These are phyloP conservation scores for Eruca vesicaria DNA, from an alignment of 441 rosid species.

Conservation along the genomic window DNA sequence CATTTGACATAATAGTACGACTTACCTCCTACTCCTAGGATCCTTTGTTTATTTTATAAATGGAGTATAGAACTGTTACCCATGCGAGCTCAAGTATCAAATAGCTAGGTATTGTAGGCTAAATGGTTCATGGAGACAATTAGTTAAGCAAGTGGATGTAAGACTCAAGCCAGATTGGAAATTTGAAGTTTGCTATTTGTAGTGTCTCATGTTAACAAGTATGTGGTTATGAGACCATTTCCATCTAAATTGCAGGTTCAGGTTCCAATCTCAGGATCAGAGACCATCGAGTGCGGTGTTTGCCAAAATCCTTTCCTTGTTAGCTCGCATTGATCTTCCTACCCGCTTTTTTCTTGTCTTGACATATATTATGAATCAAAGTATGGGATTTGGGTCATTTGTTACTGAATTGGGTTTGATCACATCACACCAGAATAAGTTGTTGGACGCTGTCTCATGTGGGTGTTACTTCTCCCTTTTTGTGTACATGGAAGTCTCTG, in stretches of 20 bases:
- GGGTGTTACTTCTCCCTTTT: background rate
- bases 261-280: constrained; percentile 96
- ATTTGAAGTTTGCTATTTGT: background rate
- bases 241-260: constrained; percentile 68
- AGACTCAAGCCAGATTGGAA: no score
- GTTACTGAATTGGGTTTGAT: constrained; percentile 25
- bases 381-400: constrained; percentile 24
- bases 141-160: no score
- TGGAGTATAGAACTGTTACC: no score
- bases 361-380: constrained; percentile 5
- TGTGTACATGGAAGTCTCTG: background rate
- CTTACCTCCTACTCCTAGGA: background rate
- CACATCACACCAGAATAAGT: background rate
- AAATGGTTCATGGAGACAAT: no score
- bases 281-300: constrained; percentile 97
- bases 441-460: background rate
- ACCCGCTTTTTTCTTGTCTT: constrained; percentile 4
- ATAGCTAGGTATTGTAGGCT: no score
- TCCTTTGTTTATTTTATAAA: background rate
- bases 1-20: background rate
- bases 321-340: constrained; percentile 66
- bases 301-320: constrained; percentile 98
- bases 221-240: background rate
- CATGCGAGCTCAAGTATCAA: no score
- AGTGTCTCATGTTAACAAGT: background rate